Evolutionary conservation across 208 protist genomes (phyloP).

Genomic region (Acanthamoeba healyi): DNA sequence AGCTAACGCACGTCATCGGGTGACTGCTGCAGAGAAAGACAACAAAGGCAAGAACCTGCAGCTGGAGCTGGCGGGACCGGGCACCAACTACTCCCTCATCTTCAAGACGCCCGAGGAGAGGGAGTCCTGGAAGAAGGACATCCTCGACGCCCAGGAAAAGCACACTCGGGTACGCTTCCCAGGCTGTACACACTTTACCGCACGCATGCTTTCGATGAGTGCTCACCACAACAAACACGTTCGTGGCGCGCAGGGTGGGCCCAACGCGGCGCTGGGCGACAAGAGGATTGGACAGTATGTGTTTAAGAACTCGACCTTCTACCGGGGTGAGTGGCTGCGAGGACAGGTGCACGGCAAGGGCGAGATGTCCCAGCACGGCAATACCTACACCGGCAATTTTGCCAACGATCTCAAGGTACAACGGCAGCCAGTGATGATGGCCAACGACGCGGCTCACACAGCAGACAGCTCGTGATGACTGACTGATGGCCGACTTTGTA

Average conservation of each 20-base stretch:
- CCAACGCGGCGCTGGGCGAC: constrained; percentile 29
- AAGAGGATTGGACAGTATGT: constrained; percentile 13
- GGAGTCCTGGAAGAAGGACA: constrained; percentile 37
- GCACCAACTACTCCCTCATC: constrained; percentile 24
- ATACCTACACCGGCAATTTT: constrained; percentile 42
- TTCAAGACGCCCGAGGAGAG: constrained; percentile 61
- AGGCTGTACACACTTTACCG: not conserved
- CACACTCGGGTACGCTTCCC: not conserved
- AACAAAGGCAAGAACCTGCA: constrained; percentile 58
- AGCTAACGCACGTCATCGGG: not conserved
- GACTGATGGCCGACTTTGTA: not conserved
- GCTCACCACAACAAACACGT: not conserved
- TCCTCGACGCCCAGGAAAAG: constrained; percentile 41
- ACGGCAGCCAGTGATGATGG: too few species aligned
- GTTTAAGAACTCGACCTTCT: constrained; percentile 62
- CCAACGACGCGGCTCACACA: not conserved
- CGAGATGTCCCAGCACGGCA: constrained; percentile 17
- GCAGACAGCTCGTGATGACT: not conserved
- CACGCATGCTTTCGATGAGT: not conserved
- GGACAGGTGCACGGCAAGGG: constrained; percentile 44
- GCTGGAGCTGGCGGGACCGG: constrained; percentile 17
- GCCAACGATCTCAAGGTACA: constrained; percentile 16
- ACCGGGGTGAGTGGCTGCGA: constrained; percentile 30
- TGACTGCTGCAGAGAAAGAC: not conserved
- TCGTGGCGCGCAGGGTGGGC: not conserved